Evolutionary conservation across 1,139 yeast species (phyloP), one percentile per base, ranked within the genome.

Genomic region (Nakaseomyces uthaithaninus): DNA sequence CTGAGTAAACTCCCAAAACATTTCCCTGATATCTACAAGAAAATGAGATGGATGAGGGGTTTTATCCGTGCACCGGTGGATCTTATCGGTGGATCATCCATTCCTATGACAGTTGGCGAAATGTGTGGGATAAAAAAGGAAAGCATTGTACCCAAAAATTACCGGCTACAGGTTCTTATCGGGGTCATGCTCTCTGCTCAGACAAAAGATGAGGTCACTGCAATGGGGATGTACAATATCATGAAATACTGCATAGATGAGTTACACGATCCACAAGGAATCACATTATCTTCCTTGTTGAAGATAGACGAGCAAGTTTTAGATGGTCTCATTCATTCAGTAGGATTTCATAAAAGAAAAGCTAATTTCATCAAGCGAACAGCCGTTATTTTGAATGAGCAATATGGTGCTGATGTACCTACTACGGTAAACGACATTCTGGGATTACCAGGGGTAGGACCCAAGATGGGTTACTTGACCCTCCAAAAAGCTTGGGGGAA

Each of bases 181-280:
- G 78, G 94, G 3, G 68, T 89, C 41, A 84, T 89, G 91, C 72
- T 91, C 25, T 84, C 95, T 11, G 75, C 96, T 0, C 97, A 89
- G 53, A 91, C 97, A 1, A 86, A 83, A 55, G 98, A 91, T 59
- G 95, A 85, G 55, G 77, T 80, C 26, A 89, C 84, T 48, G 83
- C 71, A 40, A 71, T 69, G 34, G 94, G 94, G 1, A 80, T 89
- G 80, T 62, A 62, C 24, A 69, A 64, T 17, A 63, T 89, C 46
- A 78, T 85, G 37, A 49, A 55, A 43, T 42, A 71, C 63, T 51
- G 75, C 65, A 53, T 59, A 11, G 63, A 65, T 0, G 60, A 55
- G 41, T 47, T 71, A 46, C 40, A 63, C 43, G 41, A 45, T 5
- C 41, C 50, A 2, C 49, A 57, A 35, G 77, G 77, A 0, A 51